Evolutionary conservation across 306 rosid species (phyloP), one percentile per base, ranked within the genome.

Genomic region (Hippophae gyantsensis): DNA sequence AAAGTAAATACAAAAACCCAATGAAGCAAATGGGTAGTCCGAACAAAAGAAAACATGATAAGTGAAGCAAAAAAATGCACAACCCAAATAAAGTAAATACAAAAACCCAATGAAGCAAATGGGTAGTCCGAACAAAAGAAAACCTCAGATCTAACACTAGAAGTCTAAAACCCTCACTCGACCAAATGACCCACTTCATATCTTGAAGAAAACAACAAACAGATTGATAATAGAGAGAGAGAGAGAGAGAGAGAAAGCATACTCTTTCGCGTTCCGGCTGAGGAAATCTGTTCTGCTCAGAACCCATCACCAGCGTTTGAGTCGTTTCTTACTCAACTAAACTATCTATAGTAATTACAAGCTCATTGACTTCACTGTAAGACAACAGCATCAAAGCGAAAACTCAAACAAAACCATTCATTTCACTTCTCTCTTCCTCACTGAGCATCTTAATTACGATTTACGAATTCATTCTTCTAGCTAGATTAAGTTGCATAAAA

Each of bases 211-310:
- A 11, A 40, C 41, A 56, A 7, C 23, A 43, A 41, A 23, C 40
- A 47, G 32, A 44, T 43, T 8, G 27, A 7, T 65, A 42, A 42
- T 18, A 5, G 27, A 51, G 5, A 32, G 5, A 32, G 5, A 32
- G 52, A 26, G 52, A 9, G 64, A 8, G 9, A 7, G 59, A 65
- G 59, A 70, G 68, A 53, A 48, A 14, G 64, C 71, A 47, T 87
- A 87, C 95, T 86, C 95, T 23, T 6, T 61, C 65, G 12, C 61
- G 78, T 81, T 87, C 97, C 42, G 75, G 90, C 54, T 81, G 90
- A 70, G 95, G 94, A 77, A 87, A 81, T 74, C 95, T 79, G 66
- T 84, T 84, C 73, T 90, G 97, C 78, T 90, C 94, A 48, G 97
- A 87, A 54, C 95, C 95, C 97, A 90, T 90, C 53, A 55, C 67